phyloP scores from a whole-genome alignment of 2,329 filamentous ascomycete species.

The Fusarium sp. region DNA sequence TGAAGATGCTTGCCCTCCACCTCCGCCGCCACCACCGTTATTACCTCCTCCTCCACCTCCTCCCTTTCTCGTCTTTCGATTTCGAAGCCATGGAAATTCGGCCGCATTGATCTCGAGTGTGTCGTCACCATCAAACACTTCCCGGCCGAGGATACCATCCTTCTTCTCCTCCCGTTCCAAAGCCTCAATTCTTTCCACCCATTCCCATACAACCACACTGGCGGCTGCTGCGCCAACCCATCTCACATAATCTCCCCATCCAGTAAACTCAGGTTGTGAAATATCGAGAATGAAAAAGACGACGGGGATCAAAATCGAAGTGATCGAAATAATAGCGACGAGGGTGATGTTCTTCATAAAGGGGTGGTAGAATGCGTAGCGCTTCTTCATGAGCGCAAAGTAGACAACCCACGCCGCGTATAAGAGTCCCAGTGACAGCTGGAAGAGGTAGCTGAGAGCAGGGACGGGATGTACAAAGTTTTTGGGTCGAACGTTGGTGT shows the following conservation, averaged over 20 bases:
- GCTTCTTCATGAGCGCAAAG: constrained; percentile 90
- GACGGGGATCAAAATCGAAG: constrained; percentile 87
- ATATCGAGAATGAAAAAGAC: constrained; percentile 96
- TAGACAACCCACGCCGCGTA: constrained; percentile 96
- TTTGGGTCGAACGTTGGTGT: constrained; percentile 71
- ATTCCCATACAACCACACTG: constrained; percentile 98
- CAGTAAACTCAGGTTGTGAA: constrained; percentile 84
- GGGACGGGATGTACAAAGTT: constrained; percentile 92
- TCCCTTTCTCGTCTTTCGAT: constrained; percentile 52
- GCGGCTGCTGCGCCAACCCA: constrained; percentile 97
- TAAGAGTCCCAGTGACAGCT: constrained; percentile 85
- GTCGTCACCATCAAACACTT: constrained; percentile 94
- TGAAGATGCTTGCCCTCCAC: constrained; percentile 29
- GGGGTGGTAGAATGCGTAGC: constrained; percentile 90
- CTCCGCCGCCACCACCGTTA: constrained; percentile 19
- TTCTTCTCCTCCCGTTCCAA: constrained; percentile 94
- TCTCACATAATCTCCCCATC: constrained; percentile 94
- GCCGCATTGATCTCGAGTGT: constrained; percentile 77
- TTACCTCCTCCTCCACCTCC: constrained; percentile 33
- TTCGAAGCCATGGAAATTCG: constrained; percentile 62
- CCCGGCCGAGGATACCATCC: constrained; percentile 89
- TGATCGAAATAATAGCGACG: constrained; percentile 81
- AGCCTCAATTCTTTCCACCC: constrained; percentile 95
- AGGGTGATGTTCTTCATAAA: constrained; percentile 91
- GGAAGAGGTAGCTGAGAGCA: constrained; percentile 90